phyloP scores from a whole-genome alignment of 257 asterid genomes.

The Ligustrum vulgare region DNA sequence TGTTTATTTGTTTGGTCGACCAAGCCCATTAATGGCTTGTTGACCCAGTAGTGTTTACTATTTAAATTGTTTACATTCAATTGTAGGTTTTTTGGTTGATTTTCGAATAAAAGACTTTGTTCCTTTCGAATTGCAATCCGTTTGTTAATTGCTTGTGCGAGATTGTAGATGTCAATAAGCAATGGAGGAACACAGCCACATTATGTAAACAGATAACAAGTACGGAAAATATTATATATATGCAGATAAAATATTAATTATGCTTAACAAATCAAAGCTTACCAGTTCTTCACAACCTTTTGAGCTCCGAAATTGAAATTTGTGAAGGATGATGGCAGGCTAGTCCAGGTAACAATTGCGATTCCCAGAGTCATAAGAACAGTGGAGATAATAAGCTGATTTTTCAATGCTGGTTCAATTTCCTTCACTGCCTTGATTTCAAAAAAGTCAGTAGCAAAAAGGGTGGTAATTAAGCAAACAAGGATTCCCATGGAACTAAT shows the following conservation, averaged over 20 bases:
- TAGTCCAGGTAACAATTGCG: constrained; percentile 73
- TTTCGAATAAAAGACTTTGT: too few relatives aligned
- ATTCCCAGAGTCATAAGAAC: constrained; percentile 72
- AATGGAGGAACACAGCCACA: background rate
- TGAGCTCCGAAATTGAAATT: constrained; percentile 76
- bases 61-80: too few relatives aligned
- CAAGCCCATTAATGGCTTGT: too few relatives aligned
- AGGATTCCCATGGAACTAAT: constrained; percentile 86
- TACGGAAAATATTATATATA: background rate
- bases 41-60: too few relatives aligned
- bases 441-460: constrained; percentile 59
- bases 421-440: constrained; percentile 59
- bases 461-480: constrained; percentile 80
- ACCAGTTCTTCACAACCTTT: constrained; percentile 69
- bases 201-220: background rate
- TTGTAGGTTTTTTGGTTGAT: too few relatives aligned
- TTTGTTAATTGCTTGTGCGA: too few relatives aligned
- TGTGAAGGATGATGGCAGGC: constrained; percentile 76
- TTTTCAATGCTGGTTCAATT: constrained; percentile 68
- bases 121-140: too few relatives aligned
- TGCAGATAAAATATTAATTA: too few relatives aligned
- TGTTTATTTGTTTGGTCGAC: too few relatives aligned
- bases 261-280: constrained; percentile 16
- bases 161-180: too few relatives aligned
- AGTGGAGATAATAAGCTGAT: constrained; percentile 80